These are phyloP conservation scores for Mycogone perniciosa DNA, from an alignment of 2,329 filamentous ascomycete genomes.

Conservation along the genomic window DNA sequence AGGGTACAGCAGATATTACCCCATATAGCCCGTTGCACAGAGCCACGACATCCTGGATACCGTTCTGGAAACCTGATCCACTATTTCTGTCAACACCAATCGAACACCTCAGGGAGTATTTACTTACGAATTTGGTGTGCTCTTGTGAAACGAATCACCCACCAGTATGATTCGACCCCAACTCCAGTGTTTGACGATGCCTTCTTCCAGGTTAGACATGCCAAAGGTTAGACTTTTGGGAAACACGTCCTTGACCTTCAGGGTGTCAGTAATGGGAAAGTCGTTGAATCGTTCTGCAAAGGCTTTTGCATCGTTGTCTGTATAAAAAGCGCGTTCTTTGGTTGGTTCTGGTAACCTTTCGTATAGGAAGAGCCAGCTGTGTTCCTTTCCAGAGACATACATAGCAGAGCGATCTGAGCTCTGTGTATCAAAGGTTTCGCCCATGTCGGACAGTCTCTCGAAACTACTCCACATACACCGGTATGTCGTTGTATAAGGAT, in stretches of 20 bases:
- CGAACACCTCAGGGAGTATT: too few relatives aligned
- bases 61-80: conserved; percentile 30
- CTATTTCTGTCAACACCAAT: too few relatives aligned
- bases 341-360: conserved; percentile 24
- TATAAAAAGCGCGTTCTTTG: conserved; percentile 20
- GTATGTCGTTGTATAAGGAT: conserved; percentile 27
- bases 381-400: conserved; percentile 23
- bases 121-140: conserved; percentile 26
- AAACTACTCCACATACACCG: conserved; percentile 30
- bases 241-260: conserved; percentile 28
- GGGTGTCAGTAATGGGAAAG: conserved; percentile 14
- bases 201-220: conserved; percentile 31
- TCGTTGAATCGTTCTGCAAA: conserved; percentile 22
- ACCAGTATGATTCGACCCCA: conserved; percentile 29
- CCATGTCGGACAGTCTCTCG: conserved; percentile 16
- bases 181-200: conserved; percentile 30
- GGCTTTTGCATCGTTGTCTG: conserved; percentile 20
- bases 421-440: conserved; percentile 27
- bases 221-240: conserved; percentile 19
- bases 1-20: not conserved
- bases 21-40: conserved; percentile 23
- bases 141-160: conserved; percentile 33
- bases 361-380: conserved; percentile 29
- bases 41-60: conserved; percentile 26
- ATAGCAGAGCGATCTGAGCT: conserved; percentile 21